Evolutionary conservation across 495 filamentous ascomycete genomes (phyloP).

Genomic region (Filosporella fistucella): DNA sequence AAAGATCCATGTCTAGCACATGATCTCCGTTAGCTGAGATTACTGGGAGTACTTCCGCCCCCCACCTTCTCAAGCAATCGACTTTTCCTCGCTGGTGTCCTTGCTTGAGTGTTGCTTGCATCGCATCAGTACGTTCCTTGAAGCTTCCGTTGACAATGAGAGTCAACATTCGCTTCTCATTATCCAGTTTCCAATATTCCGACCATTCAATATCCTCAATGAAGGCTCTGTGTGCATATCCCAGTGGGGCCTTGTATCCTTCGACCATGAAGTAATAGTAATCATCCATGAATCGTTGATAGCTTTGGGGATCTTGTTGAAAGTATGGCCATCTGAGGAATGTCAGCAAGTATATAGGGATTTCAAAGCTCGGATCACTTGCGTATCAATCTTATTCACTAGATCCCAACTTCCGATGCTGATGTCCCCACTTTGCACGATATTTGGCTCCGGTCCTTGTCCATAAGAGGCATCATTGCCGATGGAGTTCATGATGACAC

Average conservation of each 20-base stretch:
- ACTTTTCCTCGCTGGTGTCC: slow-evolving; percentile 8
- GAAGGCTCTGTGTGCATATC: slow-evolving; percentile 14
- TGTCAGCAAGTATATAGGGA: neutral
- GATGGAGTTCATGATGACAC: slow-evolving; percentile 3
- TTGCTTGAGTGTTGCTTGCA: slow-evolving; percentile 9
- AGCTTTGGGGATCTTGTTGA: slow-evolving; percentile 15
- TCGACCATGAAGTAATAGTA: slow-evolving; percentile 23
- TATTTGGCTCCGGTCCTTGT: neutral
- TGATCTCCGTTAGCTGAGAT: slow-evolving; percentile 9
- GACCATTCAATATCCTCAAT: slow-evolving; percentile 10
- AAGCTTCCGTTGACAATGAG: neutral
- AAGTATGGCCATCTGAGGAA: slow-evolving; percentile 17
- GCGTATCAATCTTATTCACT: slow-evolving; percentile 9
- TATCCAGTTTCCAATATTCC: slow-evolving; percentile 3
- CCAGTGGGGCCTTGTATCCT: slow-evolving; percentile 13
- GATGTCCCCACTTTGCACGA: neutral
- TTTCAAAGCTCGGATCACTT: neutral
- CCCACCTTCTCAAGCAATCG: slow-evolving; percentile 9
- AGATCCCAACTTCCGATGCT: slow-evolving; percentile 5
- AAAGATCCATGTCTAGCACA: slow-evolving; percentile 7
- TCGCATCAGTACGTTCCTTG: slow-evolving; percentile 4
- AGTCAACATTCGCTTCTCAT: slow-evolving; percentile 1
- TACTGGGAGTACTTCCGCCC: neutral
- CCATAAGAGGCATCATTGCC: neutral
- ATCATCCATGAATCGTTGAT: slow-evolving; percentile 3